These are phyloP conservation scores for Cnidoscolus chayamansa DNA, from an alignment of 441 rosid genomes.

Conservation along the genomic window DNA sequence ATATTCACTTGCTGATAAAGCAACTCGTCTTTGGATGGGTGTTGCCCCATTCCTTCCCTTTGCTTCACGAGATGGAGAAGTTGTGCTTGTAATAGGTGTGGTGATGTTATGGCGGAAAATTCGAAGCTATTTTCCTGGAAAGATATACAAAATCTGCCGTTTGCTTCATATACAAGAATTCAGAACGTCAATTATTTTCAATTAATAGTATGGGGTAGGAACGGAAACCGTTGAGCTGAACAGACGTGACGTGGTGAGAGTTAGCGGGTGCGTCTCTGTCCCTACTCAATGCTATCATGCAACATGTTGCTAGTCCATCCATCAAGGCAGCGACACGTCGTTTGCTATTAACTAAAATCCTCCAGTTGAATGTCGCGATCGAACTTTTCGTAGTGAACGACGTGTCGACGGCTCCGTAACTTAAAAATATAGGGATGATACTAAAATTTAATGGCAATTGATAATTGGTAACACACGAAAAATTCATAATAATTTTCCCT, in stretches of 20 bases:
- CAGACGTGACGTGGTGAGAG: neutral
- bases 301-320: no score
- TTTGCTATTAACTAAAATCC: no score
- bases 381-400: no score
- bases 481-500: no score
- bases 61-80: neutral
- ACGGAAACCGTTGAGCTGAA: slow-evolving; percentile 1
- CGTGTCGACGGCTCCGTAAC: no score
- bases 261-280: no score
- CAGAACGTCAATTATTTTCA: neutral
- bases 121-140: slow-evolving; percentile 13
- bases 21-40: slow-evolving; percentile 84
- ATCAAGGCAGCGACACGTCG: no score
- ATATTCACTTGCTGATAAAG: slow-evolving; percentile 69
- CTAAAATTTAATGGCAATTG: no score
- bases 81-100: slow-evolving; percentile 15
- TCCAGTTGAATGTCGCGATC: no score
- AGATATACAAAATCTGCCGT: neutral
- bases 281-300: no score
- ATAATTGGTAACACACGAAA: no score
- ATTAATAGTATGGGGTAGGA: neutral
- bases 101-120: slow-evolving; percentile 6
- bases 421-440: no score
- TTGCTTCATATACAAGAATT: slow-evolving; percentile 5
- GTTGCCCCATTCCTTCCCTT: slow-evolving; percentile 68